phyloP scores from a whole-genome alignment of 2,329 filamentous ascomycete genomes.

The Salinomyces thailandicus region DNA sequence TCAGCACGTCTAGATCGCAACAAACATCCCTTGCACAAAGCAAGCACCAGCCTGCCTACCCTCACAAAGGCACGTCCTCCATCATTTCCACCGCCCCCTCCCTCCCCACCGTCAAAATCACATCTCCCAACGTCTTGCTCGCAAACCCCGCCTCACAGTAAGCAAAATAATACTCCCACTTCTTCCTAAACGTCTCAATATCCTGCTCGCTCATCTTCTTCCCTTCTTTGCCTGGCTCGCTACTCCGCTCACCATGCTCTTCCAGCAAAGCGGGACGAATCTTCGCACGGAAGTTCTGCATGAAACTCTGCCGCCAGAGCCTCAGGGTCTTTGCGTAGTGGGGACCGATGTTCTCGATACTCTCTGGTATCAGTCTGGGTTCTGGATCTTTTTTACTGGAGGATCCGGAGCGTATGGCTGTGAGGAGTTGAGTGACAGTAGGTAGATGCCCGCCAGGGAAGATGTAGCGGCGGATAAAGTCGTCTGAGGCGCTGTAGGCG shows the following conservation, averaged over 20 bases:
- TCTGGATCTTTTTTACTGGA: constrained; percentile 34
- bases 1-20: no score
- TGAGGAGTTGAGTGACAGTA: constrained; percentile 54
- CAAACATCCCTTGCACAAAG: no score
- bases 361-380: constrained; percentile 50
- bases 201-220: constrained; percentile 48
- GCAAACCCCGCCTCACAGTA: constrained; percentile 66
- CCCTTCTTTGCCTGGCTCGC: constrained; percentile 9
- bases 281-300: constrained; percentile 48
- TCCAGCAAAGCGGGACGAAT: constrained; percentile 51
- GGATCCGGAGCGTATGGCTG: constrained; percentile 52
- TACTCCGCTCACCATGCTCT: no score
- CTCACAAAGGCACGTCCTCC: constrained; percentile 55
- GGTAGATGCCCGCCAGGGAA: constrained; percentile 68
- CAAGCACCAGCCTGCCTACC: no score
- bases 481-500: constrained; percentile 54
- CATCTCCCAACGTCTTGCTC: constrained; percentile 59
- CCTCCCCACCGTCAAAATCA: constrained; percentile 58
- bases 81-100: constrained; percentile 58
- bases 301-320: constrained; percentile 57
- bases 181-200: constrained; percentile 56
- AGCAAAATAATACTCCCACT: constrained; percentile 70
- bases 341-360: constrained; percentile 60
- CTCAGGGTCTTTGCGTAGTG: constrained; percentile 62
- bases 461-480: constrained; percentile 69